A percentile compares a stretch with the other conserved stretches of the same genome.
These are phyloP conservation scores for Clonostachys byssicola DNA, from an alignment of 2,329 filamentous ascomycete genomes.

Conservation along the genomic window DNA sequence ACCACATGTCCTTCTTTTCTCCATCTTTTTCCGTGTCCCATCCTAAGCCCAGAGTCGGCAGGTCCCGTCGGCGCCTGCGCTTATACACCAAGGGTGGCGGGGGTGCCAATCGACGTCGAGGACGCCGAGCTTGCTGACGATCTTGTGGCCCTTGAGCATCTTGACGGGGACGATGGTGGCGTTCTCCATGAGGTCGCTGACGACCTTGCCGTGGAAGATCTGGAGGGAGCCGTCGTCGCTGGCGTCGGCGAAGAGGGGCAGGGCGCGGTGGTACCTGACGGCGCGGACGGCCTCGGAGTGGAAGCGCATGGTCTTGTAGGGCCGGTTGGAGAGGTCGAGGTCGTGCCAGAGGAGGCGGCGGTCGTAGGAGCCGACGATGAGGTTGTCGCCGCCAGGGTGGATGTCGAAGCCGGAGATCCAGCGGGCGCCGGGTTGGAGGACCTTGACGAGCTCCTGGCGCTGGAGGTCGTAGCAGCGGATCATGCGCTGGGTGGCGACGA, in stretches of 20 bases:
- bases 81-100: constrained; percentile 87
- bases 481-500: constrained; percentile 90
- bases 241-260: constrained; percentile 87
- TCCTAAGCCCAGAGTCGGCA: constrained; percentile 78
- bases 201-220: constrained; percentile 95
- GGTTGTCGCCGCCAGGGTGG: constrained; percentile 87
- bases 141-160: constrained; percentile 84
- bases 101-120: constrained; percentile 97
- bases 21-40: too few species aligned
- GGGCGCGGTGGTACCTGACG: constrained; percentile 79
- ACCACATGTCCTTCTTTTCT: too few species aligned
- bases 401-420: constrained; percentile 94
- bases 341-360: constrained; percentile 94
- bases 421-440: constrained; percentile 86
- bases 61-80: constrained; percentile 90
- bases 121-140: constrained; percentile 82
- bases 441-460: constrained; percentile 86
- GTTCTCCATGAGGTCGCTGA: constrained; percentile 92
- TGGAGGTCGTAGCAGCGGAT: constrained; percentile 94
- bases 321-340: constrained; percentile 81
- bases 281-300: constrained; percentile 87
- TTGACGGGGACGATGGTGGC: constrained; percentile 95
- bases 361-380: constrained; percentile 94
- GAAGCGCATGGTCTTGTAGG: constrained; percentile 96
- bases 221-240: constrained; percentile 93